Percentiles rank a stretch among this genome's conserved stretches.
phyloP scores from a whole-genome alignment of 1,284 basidiomycete species.

The Trametes hirsuta region DNA sequence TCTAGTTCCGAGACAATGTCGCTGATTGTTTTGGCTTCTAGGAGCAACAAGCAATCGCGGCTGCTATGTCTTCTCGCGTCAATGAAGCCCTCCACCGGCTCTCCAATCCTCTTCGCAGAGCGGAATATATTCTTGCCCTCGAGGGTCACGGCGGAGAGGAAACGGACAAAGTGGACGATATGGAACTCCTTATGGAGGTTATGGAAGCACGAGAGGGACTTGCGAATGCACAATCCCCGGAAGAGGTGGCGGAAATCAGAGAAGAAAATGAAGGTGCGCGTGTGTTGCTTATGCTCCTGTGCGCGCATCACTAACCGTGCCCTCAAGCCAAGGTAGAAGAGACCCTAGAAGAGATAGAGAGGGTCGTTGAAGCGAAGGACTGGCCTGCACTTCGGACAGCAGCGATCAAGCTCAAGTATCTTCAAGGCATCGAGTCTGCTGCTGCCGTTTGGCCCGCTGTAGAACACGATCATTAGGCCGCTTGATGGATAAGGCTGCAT shows the following conservation, averaged over 20 bases:
- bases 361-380: conserved; percentile 53
- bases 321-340: conserved; percentile 56
- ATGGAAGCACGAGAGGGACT: conserved; percentile 85
- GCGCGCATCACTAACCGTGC: not conserved
- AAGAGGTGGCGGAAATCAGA: conserved; percentile 56
- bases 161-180: conserved; percentile 77
- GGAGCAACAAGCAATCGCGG: conserved; percentile 65
- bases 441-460: conserved; percentile 50
- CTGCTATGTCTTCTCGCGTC: conserved; percentile 68
- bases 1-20: not conserved
- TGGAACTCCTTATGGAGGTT: conserved; percentile 75
- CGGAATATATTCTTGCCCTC: conserved; percentile 71
- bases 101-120: conserved; percentile 63
- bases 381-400: conserved; percentile 62
- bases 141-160: conserved; percentile 69
- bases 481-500: not conserved
- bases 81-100: conserved; percentile 79
- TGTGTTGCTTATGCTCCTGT: conserved; percentile 30
- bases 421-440: conserved; percentile 75
- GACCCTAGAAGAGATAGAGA: conserved; percentile 51
- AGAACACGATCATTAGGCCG: conserved; percentile 23
- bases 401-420: conserved; percentile 77
- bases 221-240: conserved; percentile 60
- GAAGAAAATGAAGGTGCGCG: conserved; percentile 61
- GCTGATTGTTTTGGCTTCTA: conserved; percentile 28